A percentile compares a stretch with the other conserved stretches of the same genome.
These are phyloP conservation scores for Haplosporangium sp. DNA, from an alignment of 371 early-diverging fungal genomes.

Conservation along the genomic window DNA sequence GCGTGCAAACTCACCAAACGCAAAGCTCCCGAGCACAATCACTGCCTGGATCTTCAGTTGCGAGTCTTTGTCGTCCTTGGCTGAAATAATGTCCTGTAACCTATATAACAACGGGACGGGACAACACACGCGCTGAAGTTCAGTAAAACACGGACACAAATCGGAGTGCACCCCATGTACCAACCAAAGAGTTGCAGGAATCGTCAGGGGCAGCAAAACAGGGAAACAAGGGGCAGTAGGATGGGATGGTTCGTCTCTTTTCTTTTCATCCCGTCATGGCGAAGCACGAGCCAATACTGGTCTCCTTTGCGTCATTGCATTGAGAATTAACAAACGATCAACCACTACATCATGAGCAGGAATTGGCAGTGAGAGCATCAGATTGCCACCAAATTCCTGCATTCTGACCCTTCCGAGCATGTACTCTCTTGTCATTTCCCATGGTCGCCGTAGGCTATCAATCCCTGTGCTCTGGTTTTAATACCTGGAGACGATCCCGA, in stretches of 20 bases:
- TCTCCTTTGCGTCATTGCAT: too few relatives aligned
- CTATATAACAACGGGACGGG: constrained; percentile 55
- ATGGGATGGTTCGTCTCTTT: too few relatives aligned
- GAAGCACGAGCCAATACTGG: constrained; percentile 35
- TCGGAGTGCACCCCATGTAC: too few relatives aligned
- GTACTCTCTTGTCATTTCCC: too few relatives aligned
- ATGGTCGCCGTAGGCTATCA: too few relatives aligned
- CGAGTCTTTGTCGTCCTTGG: constrained; percentile 55
- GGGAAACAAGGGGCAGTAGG: not conserved
- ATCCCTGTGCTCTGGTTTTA: not conserved
- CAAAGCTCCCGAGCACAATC: constrained; percentile 84
- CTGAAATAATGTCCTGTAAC: constrained; percentile 66
- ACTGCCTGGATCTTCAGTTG: constrained; percentile 73
- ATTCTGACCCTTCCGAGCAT: not conserved
- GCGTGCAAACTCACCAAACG: constrained; percentile 70
- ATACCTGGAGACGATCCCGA: constrained; percentile 78
- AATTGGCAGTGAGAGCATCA: too few relatives aligned
- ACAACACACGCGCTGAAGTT: too few relatives aligned
- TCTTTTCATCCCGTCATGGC: not conserved
- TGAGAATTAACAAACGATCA: too few relatives aligned
- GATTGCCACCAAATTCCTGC: too few relatives aligned
- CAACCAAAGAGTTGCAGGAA: constrained; percentile 1
- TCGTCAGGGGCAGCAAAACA: constrained; percentile 6
- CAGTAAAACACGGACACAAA: too few relatives aligned
- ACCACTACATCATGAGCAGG: not conserved